Conservation (phyloP, 2,329 filamentous ascomycete genomes). For the Dothistroma septosporum region DNA sequence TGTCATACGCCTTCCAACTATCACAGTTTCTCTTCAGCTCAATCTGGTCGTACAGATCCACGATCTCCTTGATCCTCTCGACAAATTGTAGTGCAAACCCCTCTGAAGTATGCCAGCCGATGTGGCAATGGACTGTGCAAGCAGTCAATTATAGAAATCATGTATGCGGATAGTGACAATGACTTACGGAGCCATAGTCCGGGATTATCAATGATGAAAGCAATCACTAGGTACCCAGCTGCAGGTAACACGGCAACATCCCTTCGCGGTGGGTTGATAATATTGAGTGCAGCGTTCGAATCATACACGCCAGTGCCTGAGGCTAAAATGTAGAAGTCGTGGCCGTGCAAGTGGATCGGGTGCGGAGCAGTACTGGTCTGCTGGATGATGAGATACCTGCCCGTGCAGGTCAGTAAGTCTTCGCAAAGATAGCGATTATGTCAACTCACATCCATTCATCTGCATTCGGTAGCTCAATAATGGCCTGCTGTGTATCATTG, state of each 20-base stretch:
- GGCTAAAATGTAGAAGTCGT: too few species aligned
- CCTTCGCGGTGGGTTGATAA: constrained; percentile 30
- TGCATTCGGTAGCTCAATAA: constrained; percentile 28
- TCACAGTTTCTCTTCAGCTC: constrained; percentile 1
- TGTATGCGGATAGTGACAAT: not conserved
- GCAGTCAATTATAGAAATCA: not conserved
- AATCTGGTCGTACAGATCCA: not conserved
- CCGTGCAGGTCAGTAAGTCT: not conserved
- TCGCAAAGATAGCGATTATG: too few species aligned
- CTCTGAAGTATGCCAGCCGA: constrained; percentile 28
- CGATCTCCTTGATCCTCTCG: constrained; percentile 12
- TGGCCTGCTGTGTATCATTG: constrained; percentile 32
- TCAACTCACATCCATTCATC: constrained; percentile 23
- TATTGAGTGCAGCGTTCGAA: constrained; percentile 27
- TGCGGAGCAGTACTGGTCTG: constrained; percentile 30
- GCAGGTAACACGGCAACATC: constrained; percentile 32
- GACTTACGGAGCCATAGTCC: constrained; percentile 24
- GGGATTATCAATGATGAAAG: constrained; percentile 33
- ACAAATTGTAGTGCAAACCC: constrained; percentile 27
- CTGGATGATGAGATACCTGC: constrained; percentile 34
- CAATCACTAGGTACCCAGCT: constrained; percentile 31
- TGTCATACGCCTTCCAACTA: constrained; percentile 7
- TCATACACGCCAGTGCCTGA: constrained; percentile 37
- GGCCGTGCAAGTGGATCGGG: constrained; percentile 43
- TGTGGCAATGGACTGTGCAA: constrained; percentile 24